These are phyloP conservation scores for Ustulina deusta DNA, from an alignment of 2,329 filamentous ascomycete genomes.

Conservation along the genomic window DNA sequence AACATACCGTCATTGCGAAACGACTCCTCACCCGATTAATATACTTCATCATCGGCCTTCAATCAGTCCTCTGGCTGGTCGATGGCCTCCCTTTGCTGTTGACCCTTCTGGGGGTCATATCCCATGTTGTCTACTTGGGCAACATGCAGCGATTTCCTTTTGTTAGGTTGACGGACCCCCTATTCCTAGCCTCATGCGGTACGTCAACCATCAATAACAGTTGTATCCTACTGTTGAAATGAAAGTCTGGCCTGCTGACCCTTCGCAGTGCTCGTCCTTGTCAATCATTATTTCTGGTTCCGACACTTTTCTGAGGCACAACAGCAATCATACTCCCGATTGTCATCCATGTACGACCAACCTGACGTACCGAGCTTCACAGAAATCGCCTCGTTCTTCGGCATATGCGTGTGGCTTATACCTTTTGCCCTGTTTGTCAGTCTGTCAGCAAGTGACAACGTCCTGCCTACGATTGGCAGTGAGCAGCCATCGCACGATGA, in stretches of 20 bases:
- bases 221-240: not conserved
- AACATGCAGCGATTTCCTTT: conserved; percentile 82
- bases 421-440: conserved; percentile 96
- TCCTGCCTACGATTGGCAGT: conserved; percentile 90
- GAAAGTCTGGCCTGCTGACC: conserved; percentile 39
- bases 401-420: conserved; percentile 95
- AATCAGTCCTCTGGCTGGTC: conserved; percentile 79
- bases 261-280: conserved; percentile 78
- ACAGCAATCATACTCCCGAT: conserved; percentile 66
- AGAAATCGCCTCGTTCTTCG: conserved; percentile 96
- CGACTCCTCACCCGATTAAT: conserved; percentile 87
- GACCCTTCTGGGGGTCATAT: conserved; percentile 79
- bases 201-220: conserved; percentile 52
- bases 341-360: conserved; percentile 72
- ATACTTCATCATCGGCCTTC: conserved; percentile 80
- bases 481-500: conserved; percentile 66
- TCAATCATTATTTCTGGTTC: conserved; percentile 98
- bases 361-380: conserved; percentile 82
- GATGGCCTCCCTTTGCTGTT: conserved; percentile 87
- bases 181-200: conserved; percentile 88
- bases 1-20: conserved; percentile 94
- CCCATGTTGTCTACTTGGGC: conserved; percentile 86
- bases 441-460: conserved; percentile 92
- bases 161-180: conserved; percentile 86
- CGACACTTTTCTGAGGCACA: conserved; percentile 82